Evolutionary conservation across 2,329 filamentous ascomycete species (phyloP), one percentile per base, ranked within the genome.

Genomic region (Apiospora saccharicola): DNA sequence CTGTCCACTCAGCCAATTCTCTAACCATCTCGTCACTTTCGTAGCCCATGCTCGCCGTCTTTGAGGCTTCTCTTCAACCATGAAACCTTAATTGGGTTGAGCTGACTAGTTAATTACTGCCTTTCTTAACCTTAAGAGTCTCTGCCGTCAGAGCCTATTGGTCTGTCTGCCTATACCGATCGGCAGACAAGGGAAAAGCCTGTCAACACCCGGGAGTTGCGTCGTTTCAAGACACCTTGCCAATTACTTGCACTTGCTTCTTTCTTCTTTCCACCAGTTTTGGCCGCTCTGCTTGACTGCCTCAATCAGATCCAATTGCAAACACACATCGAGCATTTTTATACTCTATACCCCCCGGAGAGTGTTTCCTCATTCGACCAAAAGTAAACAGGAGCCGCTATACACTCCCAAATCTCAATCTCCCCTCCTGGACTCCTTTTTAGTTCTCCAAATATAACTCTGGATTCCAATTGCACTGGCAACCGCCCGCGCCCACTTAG

Each of bases 161-260:
- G 34, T n/a, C 34, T 41, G 8, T 41, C 34, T 64, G 34, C 10
- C 57, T 64, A 64, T 64, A 64, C 57, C 49, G 19, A n/a, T 12
- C 57, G 57, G 57, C 30, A 61, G 53, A 41, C 30, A n/a, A 41
- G 34, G 57, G 22, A 64, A 64, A 64, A 64, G 22, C 57, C 57
- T 64, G 57, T 41, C 57, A 64, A 10, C 12, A 64, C 4, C 12
- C 57, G 19, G 57, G 34, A 64, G 57, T 64, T 41, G 57, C 19
- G n/a, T 64, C 19, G 57, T 64, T 64, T 64, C 57, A 64, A 64
- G 34, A 41, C 57, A 64, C 57, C 57, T 64, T 64, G 57, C 57
- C 57, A 64, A 41, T 64, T 64, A 34, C 57, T 64, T 41, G 53
- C 57, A 34, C 57, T 64, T 41, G 53, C 57, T 64, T 64, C 57